Base-by-base conservation (phyloP, 2,329 filamentous ascomycete species). In the Paecilomyces sp. region DNA sequence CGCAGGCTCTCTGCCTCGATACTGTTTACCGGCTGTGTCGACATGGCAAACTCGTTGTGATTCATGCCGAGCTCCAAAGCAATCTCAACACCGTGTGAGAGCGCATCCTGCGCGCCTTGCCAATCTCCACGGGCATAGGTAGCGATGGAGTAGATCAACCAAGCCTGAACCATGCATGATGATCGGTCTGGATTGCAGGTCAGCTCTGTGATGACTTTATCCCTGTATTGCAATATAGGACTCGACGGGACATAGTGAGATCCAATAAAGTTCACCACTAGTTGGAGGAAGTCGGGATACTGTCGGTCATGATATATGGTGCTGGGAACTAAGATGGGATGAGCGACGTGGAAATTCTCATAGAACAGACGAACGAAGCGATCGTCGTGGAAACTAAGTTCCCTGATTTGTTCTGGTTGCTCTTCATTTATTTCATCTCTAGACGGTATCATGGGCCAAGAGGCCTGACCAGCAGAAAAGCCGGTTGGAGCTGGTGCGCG, bases 41-140 rank as follows among this genome's bases (percentile, higher is more conserved):
- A 65, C 1, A 66, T 57, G 8, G 72, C 72, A 71, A 88, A 95
- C 0, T 84, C 81, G 57, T 83, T 79, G 2, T 83, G 84, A 68
- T 95, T 86, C 75, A 96, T 84, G 0, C 88, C 87, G 28, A 95
- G 81, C 60, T 90, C 85, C 12, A 94, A 72, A 1, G 91, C 89
- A 36, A 92, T 76, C 3, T 85, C 81, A 67, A 91, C 87, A 3
- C 85, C 86, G 34, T 87, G 82, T 3, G 79, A 78, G 13, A 96
- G 82, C 0, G 69, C 66, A 25, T 63, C 55, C 53, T 71, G 67
- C 6, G 74, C 73, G 58, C 72, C 66, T n/a, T 64, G 53, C 56
- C 65, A 66, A 58, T 75, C 73, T n/a, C 67, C 68, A 0, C 73
- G 69, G 11, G 72, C 71, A 55, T 71, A 73, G 11, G 71, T 62